phyloP scores from a whole-genome alignment of 495 filamentous ascomycete genomes.

The Penicillium roqueforti region DNA sequence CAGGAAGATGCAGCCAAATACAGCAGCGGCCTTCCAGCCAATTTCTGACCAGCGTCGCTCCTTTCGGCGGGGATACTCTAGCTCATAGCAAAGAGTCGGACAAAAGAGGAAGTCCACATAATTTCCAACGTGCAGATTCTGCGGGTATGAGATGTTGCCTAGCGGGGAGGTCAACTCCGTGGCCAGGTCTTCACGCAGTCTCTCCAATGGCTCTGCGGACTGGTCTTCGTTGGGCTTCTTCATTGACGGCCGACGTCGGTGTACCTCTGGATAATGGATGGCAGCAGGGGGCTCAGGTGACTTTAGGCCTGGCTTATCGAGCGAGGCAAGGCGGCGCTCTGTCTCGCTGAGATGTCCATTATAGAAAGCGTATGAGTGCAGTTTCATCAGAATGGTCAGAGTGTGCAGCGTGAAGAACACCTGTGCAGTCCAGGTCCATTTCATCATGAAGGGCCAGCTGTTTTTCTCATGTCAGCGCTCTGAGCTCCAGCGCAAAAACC shows the following conservation, averaged over 20 bases:
- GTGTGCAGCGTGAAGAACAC: conserved; percentile 92
- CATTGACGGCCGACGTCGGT: conserved; percentile 32
- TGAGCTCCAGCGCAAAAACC: neutral
- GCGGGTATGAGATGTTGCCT: conserved; percentile 83
- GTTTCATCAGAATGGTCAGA: conserved; percentile 92
- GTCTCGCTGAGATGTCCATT: conserved; percentile 92
- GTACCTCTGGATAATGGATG: conserved; percentile 70
- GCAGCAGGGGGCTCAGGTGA: conserved; percentile 55
- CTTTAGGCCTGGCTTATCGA: conserved; percentile 72
- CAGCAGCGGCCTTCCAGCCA: conserved; percentile 77
- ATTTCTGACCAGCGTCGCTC: conserved; percentile 76
- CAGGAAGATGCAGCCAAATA: conserved; percentile 95
- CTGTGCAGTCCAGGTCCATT: conserved; percentile 93
- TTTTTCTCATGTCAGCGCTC: conserved; percentile 18
- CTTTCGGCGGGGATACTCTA: conserved; percentile 85
- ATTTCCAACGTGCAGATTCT: conserved; percentile 78
- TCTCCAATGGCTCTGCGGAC: conserved; percentile 49
- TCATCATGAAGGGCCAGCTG: conserved; percentile 77
- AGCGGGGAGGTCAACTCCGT: conserved; percentile 85
- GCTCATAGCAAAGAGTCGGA: conserved; percentile 94
- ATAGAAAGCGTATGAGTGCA: conserved; percentile 98
- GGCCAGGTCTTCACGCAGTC: conserved; percentile 81
- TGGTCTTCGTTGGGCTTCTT: conserved; percentile 31
- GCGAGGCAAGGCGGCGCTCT: conserved; percentile 66
- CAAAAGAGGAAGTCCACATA: conserved; percentile 87